A percentile compares a stretch with the other conserved stretches of the same genome.
These are phyloP conservation scores for Arthroderma sp. DNA, from an alignment of 2,329 filamentous ascomycete species.

Conservation along the genomic window DNA sequence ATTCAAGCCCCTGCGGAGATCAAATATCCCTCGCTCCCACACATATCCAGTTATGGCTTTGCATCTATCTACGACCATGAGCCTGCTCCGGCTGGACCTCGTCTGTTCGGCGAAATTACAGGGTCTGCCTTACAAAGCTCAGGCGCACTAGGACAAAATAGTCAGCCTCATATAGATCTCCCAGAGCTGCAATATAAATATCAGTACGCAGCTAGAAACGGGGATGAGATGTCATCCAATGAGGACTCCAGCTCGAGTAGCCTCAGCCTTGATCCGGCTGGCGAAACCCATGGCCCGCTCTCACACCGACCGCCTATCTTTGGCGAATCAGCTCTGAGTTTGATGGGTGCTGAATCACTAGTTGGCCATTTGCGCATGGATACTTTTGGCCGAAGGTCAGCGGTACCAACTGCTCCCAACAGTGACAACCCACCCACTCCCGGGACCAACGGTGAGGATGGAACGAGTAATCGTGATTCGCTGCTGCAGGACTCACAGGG, in stretches of 20 bases:
- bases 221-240: slow-evolving; percentile 25
- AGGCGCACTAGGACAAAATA: slow-evolving; percentile 28
- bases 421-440: slow-evolving; percentile 16
- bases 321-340: slow-evolving; percentile 30
- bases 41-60: slow-evolving; percentile 23
- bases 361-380: slow-evolving; percentile 36
- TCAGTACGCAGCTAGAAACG: slow-evolving; percentile 15
- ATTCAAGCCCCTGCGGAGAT: slow-evolving; percentile 17
- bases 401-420: slow-evolving; percentile 18
- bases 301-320: slow-evolving; percentile 14
- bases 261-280: slow-evolving; percentile 5
- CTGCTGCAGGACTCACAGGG: too few relatives aligned
- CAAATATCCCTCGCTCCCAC: slow-evolving; percentile 31
- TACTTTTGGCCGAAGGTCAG: slow-evolving; percentile 23
- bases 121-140: slow-evolving; percentile 42
- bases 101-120: slow-evolving; percentile 50
- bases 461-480: too few relatives aligned
- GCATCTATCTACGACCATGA: slow-evolving; percentile 9
- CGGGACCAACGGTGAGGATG: too few relatives aligned
- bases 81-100: slow-evolving; percentile 16
- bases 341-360: slow-evolving; percentile 35
- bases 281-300: slow-evolving; percentile 7
- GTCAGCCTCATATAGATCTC: slow-evolving; percentile 16
- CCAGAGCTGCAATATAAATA: slow-evolving; percentile 12
- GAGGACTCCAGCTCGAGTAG: slow-evolving; percentile 6